Conservation (phyloP, 2,329 filamentous ascomycete genomes). For the Fusarium phyllophilum region DNA sequence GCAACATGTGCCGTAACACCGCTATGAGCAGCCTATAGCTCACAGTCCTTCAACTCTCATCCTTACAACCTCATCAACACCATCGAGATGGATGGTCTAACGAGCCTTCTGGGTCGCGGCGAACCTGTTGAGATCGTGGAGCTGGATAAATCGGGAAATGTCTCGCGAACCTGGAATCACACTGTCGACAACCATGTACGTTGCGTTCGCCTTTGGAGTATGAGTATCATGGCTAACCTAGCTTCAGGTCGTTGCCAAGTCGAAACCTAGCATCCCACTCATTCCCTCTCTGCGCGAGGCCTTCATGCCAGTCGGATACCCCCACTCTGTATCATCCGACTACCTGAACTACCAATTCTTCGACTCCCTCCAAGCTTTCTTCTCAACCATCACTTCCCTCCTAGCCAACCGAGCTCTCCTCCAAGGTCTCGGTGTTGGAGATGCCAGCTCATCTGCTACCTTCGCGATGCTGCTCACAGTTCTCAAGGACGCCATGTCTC, state of each 20-base stretch:
- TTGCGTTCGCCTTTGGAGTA: background rate
- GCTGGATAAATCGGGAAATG: slow-evolving; percentile 52
- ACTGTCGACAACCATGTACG: slow-evolving; percentile 40
- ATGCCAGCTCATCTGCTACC: slow-evolving; percentile 81
- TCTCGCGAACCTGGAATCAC: slow-evolving; percentile 51
- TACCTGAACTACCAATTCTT: slow-evolving; percentile 78
- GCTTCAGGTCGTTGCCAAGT: slow-evolving; percentile 38
- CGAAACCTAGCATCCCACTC: slow-evolving; percentile 39
- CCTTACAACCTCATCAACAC: background rate
- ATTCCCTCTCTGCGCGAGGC: slow-evolving; percentile 55
- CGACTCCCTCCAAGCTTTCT: slow-evolving; percentile 86
- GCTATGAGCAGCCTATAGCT: background rate
- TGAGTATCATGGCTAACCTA: background rate
- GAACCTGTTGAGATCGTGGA: slow-evolving; percentile 49
- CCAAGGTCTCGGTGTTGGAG: slow-evolving; percentile 82
- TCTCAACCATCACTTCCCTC: slow-evolving; percentile 81
- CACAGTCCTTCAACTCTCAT: background rate
- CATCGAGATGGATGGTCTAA: slow-evolving; percentile 34
- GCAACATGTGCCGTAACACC: slow-evolving; percentile 1
- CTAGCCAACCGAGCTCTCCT: slow-evolving; percentile 86
- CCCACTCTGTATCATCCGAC: slow-evolving; percentile 84
- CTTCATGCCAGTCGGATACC: slow-evolving; percentile 89
- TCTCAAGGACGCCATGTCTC: slow-evolving; percentile 81
- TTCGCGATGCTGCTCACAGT: slow-evolving; percentile 84
- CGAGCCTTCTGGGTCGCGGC: slow-evolving; percentile 38